A percentile compares a stretch with the other conserved stretches of the same genome.
Conservation (phyloP, 2,329 filamentous ascomycete genomes). For the Aspergillus versicolor region DNA sequence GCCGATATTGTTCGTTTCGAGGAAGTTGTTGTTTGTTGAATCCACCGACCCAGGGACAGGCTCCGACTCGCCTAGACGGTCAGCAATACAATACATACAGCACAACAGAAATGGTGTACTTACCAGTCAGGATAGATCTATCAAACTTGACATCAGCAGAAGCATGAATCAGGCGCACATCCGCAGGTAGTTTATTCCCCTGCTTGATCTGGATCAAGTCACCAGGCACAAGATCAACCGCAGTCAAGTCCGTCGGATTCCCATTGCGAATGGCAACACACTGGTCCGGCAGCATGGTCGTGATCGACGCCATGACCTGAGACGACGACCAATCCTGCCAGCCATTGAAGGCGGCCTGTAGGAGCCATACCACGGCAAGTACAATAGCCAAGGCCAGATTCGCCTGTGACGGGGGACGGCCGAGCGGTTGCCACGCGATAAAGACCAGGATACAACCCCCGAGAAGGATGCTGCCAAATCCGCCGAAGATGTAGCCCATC, state of each 20-base stretch:
- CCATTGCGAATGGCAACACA: constrained; percentile 66
- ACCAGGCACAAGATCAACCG: constrained; percentile 67
- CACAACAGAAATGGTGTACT: constrained; percentile 8
- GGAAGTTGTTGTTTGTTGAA: constrained; percentile 70
- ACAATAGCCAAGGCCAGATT: constrained; percentile 75
- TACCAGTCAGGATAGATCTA: constrained; percentile 69
- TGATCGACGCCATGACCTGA: constrained; percentile 76
- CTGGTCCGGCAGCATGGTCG: constrained; percentile 74
- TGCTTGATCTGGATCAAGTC: constrained; percentile 68
- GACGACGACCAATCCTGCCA: constrained; percentile 76
- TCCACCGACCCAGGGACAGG: constrained; percentile 64
- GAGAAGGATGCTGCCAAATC: constrained; percentile 71
- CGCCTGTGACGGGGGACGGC: constrained; percentile 67
- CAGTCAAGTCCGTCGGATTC: constrained; percentile 48
- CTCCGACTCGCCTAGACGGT: constrained; percentile 63
- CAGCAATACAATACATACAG: background rate
- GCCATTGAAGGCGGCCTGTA: constrained; percentile 68
- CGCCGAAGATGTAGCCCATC: constrained; percentile 72
- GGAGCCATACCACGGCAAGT: constrained; percentile 66
- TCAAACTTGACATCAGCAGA: constrained; percentile 72
- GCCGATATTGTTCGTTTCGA: constrained; percentile 74
- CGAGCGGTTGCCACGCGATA: constrained; percentile 73
- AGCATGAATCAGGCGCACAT: constrained; percentile 67
- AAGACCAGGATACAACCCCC: constrained; percentile 70
- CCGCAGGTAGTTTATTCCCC: constrained; percentile 72